Evolutionary conservation across 495 filamentous ascomycete species (phyloP), one percentile per base, ranked within the genome.

Genomic region (Podospora australis): DNA sequence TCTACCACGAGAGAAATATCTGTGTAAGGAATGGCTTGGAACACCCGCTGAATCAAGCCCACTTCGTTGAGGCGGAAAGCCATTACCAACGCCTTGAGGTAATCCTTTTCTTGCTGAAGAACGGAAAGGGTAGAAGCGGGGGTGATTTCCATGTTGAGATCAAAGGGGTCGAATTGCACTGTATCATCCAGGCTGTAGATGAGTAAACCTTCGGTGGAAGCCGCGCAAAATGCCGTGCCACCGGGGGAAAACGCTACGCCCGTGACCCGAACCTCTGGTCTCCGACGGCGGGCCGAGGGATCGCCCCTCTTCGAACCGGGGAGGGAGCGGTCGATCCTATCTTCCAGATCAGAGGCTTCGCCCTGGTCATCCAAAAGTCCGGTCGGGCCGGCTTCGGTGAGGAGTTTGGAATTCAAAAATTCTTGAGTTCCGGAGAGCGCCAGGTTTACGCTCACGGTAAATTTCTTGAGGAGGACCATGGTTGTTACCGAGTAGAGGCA

Each of bases 391-490:
- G 87, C 90, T 70, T 96, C 92, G 17, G 91, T 97, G 44, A 98
- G 71, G 36, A 87, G 73, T 52, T 82, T 83, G 68, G 87, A 94
- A 73, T 95, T 96, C 38, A 98, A 78, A 70, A 90, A 92, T 66
- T 97, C 92, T 57, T 96, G 91, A 1, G 94, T 97, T 9, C 92
- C 92, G 21, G 96, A 90, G 4, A 98, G 74, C 13, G 90, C 91
- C 2, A 95, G 76, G 63, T 98, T 98, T 62, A 94, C 79, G 34
- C 87, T 92, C 48, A 96, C 88, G 1, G 90, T 95, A 59, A 83
- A 97, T 54, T 95, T 95, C 56, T 91, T 95, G 46, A 96, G 69
- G n/a, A 98, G 71, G 3, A 87, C 86, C 57, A 90, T 88, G 3
- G 90, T 91, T 35, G 77, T 77, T 19, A 92, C 87, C 41, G 92